Evolutionary conservation across 176 grass and related monocot species (phyloP).

Genomic region (Bothriochloa decipiens): DNA sequence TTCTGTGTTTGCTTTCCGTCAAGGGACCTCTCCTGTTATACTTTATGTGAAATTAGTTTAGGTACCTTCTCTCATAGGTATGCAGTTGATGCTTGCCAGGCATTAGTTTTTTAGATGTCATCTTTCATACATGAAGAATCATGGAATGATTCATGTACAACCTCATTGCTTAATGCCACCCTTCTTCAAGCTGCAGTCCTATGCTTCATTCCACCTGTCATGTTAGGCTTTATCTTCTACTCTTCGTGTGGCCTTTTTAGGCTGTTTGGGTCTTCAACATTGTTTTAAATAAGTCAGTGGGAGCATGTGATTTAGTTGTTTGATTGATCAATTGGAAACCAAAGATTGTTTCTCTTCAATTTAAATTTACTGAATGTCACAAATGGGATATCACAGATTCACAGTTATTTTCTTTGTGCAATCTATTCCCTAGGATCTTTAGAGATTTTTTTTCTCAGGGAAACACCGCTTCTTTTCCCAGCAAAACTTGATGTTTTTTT

Average conservation of each 20-base stretch:
- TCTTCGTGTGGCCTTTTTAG: neutral
- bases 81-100: neutral
- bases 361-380: neutral
- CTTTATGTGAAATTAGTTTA: neutral
- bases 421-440: neutral
- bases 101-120: constrained; percentile 16
- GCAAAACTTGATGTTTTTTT: neutral
- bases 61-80: neutral
- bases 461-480: neutral
- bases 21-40: neutral
- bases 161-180: neutral
- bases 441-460: constrained; percentile 1
- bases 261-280: neutral
- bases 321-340: neutral
- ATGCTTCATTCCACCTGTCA: neutral
- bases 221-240: neutral
- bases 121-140: neutral
- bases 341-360: constrained; percentile 2
- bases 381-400: neutral
- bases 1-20: neutral
- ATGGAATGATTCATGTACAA: neutral
- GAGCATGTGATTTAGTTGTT: neutral
- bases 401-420: neutral
- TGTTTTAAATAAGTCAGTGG: neutral
- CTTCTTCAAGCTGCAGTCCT: neutral